Evolutionary conservation across 1,284 basidiomycete genomes (phyloP).

Genomic region (Porogramme epimiltina): DNA sequence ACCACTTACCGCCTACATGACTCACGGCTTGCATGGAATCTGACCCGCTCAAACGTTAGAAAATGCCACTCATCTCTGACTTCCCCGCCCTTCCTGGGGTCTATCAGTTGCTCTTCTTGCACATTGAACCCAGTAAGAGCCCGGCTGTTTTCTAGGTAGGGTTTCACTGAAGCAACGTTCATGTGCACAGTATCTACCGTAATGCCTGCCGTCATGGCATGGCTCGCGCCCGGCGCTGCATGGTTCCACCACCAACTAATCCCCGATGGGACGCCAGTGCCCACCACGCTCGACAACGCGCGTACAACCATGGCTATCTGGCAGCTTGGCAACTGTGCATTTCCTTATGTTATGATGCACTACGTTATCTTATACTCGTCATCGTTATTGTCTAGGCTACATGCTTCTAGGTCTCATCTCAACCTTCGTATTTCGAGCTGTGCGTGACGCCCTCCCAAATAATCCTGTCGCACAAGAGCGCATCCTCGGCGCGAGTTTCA

Average conservation of each 20-base stretch:
- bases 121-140: slow-evolving; percentile 67
- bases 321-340: slow-evolving; percentile 70
- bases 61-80: slow-evolving; percentile 31
- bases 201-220: slow-evolving; percentile 58
- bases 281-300: slow-evolving; percentile 41
- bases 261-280: slow-evolving; percentile 42
- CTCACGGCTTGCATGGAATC: too few relatives aligned
- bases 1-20: too few relatives aligned
- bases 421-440: slow-evolving; percentile 69
- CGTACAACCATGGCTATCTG: slow-evolving; percentile 68
- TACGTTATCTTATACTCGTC: background rate
- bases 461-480: slow-evolving; percentile 69
- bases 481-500: slow-evolving; percentile 64
- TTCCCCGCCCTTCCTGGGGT: slow-evolving; percentile 69
- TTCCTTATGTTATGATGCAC: background rate
- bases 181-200: slow-evolving; percentile 54
- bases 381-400: slow-evolving; percentile 53
- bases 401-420: slow-evolving; percentile 68
- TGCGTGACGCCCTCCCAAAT: slow-evolving; percentile 60
- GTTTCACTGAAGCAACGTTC: background rate
- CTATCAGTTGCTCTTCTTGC: slow-evolving; percentile 67
- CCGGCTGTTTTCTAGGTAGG: background rate
- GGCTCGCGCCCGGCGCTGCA: slow-evolving; percentile 60
- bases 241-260: slow-evolving; percentile 77
- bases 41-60: too few relatives aligned